Percentiles rank a stretch among this genome's conserved stretches.
Conservation (phyloP, 2,329 filamentous ascomycete species). For the Fusarium cicatricum region DNA sequence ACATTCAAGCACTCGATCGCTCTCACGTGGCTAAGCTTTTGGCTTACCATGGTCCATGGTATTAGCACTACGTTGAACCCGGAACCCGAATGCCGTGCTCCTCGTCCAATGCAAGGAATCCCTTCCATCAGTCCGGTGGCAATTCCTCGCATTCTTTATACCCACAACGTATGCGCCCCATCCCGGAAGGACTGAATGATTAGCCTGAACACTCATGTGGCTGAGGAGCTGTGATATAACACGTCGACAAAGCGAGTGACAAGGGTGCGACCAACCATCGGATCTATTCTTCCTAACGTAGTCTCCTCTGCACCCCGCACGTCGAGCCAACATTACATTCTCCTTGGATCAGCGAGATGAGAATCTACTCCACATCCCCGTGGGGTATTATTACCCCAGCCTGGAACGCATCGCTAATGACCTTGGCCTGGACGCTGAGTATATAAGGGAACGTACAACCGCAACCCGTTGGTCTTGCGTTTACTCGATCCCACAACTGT, state of each 20-base stretch:
- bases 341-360: background rate
- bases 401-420: background rate
- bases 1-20: too few species aligned
- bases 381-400: slow-evolving; percentile 11
- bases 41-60: too few species aligned
- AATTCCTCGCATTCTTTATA: too few species aligned
- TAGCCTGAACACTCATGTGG: background rate
- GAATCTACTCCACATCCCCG: slow-evolving; percentile 17
- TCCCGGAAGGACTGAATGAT: too few species aligned
- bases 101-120: background rate
- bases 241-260: background rate
- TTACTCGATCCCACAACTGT: background rate
- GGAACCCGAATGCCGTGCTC: too few species aligned
- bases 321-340: background rate
- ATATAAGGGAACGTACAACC: slow-evolving; percentile 15
- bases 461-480: background rate
- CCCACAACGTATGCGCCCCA: too few species aligned
- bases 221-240: background rate
- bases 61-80: too few species aligned
- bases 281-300: slow-evolving; percentile 23
- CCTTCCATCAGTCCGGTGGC: background rate
- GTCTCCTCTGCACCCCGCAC: slow-evolving; percentile 25
- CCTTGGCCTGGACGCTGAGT: background rate
- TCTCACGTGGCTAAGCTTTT: too few species aligned
- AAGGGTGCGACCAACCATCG: slow-evolving; percentile 1